Base-by-base conservation (phyloP, 306 rosid genomes). In the Bauhinia variegata region DNA sequence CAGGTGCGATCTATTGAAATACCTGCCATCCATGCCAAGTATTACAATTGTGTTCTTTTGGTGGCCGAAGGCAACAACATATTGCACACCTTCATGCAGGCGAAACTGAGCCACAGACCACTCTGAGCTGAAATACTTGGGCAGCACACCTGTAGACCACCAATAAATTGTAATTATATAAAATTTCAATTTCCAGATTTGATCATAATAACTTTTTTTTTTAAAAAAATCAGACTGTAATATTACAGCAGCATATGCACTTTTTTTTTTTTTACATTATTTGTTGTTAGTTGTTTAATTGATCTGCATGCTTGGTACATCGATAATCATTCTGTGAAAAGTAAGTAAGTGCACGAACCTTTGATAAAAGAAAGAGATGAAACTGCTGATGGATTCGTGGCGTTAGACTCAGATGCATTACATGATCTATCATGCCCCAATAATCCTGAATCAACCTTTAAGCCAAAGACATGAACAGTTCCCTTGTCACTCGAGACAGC, bases 21-120 rank as follows among this genome's bases (percentile, higher is more conserved):
- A 90, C 96, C 96, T 90, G 80, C 96, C 96, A 78, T 90, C 95
- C 92, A 83, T 84, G 80, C 96, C 96, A 12, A 90, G 88, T 76
- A 87, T 84, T 31, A 84, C 77, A 32, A 90, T 55, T 11, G 90
- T 86, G 67, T 85, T 82, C 84, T 80, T 87, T 65, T 85, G 91
- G 60, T 90, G 96, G 30, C 95, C 95, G 63, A 90, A 90, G 64
- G 92, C 84, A 76, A 85, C 96, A 47, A 48, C 31, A 76, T 84
- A 74, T 41, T 77, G 84, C 65, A 78, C 52, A 58, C 87, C 86
- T 79, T 78, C 90, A 32, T 77, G 82, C 86, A 87, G 69, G 63
- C 79, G 95, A 74, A 87, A 85, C 51, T 83, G 86, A 60, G 90
- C 95, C 61, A 85, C 82, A n/a, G 95, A 87, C 95, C 95, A 85